phyloP scores from a whole-genome alignment of 805 yeast genomes.

The Saccharomycopsis javanensis region DNA sequence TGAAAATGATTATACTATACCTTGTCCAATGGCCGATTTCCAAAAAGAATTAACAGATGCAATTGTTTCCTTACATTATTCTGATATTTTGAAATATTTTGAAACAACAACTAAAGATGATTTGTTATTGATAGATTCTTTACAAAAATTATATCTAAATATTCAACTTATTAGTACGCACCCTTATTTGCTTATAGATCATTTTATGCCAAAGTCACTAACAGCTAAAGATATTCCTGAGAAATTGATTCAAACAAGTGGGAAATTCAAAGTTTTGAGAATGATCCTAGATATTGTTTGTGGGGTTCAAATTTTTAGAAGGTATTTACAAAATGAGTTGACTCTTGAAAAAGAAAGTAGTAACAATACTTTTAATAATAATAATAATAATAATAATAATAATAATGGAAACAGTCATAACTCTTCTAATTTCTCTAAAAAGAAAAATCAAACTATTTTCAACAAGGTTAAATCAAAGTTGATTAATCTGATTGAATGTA shows the following conservation, averaged over 20 bases:
- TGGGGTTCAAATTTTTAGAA: conserved; percentile 30
- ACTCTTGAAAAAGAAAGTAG: not conserved
- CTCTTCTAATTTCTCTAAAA: conserved; percentile 6
- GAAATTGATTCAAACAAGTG: conserved; percentile 67
- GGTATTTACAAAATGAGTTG: conserved; percentile 8
- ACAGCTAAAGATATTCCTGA: conserved; percentile 61
- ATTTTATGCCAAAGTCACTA: conserved; percentile 74
- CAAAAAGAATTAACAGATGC: conserved; percentile 88
- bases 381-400: conserved; percentile 12
- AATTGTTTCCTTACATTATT: conserved; percentile 81
- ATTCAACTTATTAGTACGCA: conserved; percentile 77
- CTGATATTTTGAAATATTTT: conserved; percentile 80
- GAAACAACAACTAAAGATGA: conserved; percentile 44
- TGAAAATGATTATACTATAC: conserved; percentile 59
- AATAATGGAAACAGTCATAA: not conserved
- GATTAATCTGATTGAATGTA: not conserved
- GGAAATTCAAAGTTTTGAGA: conserved; percentile 66
- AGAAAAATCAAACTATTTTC: conserved; percentile 11
- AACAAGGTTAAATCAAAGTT: conserved; percentile 7
- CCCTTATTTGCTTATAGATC: conserved; percentile 77
- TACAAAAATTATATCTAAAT: conserved; percentile 65
- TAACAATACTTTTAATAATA: conserved; percentile 14
- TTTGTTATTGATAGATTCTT: conserved; percentile 59
- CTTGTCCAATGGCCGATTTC: conserved; percentile 76
- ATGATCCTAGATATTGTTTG: conserved; percentile 45